Evolutionary conservation across 768 basidiomycete species (phyloP).

Genomic region (Pleurotus tuoliensis): DNA sequence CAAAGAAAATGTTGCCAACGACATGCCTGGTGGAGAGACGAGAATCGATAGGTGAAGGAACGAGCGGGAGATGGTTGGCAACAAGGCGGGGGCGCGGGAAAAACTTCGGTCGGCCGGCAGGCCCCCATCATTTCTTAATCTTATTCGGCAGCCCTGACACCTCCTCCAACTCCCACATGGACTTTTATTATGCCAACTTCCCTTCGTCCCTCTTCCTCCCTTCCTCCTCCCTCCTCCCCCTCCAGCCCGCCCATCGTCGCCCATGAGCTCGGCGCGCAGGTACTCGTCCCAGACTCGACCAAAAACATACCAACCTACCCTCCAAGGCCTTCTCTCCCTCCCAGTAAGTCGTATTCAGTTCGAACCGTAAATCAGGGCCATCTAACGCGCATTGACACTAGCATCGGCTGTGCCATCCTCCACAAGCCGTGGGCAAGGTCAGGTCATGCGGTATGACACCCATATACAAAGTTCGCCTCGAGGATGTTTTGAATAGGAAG

Average conservation of each 20-base stretch:
- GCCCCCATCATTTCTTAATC: neutral
- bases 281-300: constrained; percentile 21
- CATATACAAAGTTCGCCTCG: constrained; percentile 60
- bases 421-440: constrained; percentile 57
- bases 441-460: constrained; percentile 69
- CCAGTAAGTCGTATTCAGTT: constrained; percentile 25
- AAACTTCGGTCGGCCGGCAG: no score
- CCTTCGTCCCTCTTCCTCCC: neutral
- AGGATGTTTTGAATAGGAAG: constrained; percentile 71
- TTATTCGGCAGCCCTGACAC: neutral
- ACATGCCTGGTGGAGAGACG: no score
- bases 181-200: neutral
- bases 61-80: no score
- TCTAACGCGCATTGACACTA: constrained; percentile 12
- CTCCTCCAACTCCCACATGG: neutral
- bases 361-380: neutral
- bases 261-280: constrained; percentile 14
- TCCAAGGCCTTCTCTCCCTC: constrained; percentile 31
- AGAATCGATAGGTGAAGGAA: no score
- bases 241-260: constrained; percentile 16
- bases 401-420: constrained; percentile 64
- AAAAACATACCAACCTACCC: constrained; percentile 19
- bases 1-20: no score
- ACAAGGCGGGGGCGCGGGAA: no score
- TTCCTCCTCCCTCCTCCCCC: constrained; percentile 19